Evolutionary conservation across 495 filamentous ascomycete species (phyloP).

Genomic region (Talaromyces adpressus): DNA sequence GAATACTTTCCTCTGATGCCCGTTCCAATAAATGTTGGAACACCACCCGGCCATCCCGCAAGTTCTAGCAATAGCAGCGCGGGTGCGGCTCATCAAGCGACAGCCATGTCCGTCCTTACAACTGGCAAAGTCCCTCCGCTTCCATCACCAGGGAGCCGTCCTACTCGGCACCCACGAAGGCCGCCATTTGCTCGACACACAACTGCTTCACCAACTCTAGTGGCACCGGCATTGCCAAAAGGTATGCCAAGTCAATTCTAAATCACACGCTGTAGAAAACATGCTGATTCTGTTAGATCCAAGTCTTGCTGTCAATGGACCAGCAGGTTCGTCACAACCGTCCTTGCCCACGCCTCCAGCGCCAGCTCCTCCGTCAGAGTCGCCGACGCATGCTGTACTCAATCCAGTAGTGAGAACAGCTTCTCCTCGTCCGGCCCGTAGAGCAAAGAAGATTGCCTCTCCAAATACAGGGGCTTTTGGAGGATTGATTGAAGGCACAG

Average conservation of each 20-base stretch:
- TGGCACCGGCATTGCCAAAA: slow-evolving; percentile 26
- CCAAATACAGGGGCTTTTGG: slow-evolving; percentile 34
- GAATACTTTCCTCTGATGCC: slow-evolving; percentile 94
- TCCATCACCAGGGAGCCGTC: slow-evolving; percentile 71
- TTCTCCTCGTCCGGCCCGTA: slow-evolving; percentile 31
- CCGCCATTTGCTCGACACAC: slow-evolving; percentile 54
- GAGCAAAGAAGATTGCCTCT: slow-evolving; percentile 37
- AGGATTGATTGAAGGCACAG: slow-evolving; percentile 71
- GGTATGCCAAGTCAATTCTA: slow-evolving; percentile 16
- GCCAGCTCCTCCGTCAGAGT: slow-evolving; percentile 27
- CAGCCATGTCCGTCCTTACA: slow-evolving; percentile 69
- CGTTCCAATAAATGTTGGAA: slow-evolving; percentile 27
- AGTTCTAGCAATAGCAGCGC: slow-evolving; percentile 14
- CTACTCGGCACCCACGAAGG: slow-evolving; percentile 35
- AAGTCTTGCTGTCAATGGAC: slow-evolving; percentile 17
- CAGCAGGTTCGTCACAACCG: slow-evolving; percentile 21
- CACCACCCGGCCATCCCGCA: slow-evolving; percentile 33
- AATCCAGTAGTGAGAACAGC: slow-evolving; percentile 29
- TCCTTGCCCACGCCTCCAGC: slow-evolving; percentile 32
- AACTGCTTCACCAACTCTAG: slow-evolving; percentile 73
- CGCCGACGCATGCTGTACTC: slow-evolving; percentile 27
- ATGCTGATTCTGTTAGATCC: slow-evolving; percentile 23
- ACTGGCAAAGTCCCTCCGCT: slow-evolving; percentile 74
- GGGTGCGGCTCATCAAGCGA: slow-evolving; percentile 19
- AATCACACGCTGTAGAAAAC: not conserved